Conservation (phyloP, 371 early-diverging fungal genomes). For the Synchytrium microbalum region DNA sequence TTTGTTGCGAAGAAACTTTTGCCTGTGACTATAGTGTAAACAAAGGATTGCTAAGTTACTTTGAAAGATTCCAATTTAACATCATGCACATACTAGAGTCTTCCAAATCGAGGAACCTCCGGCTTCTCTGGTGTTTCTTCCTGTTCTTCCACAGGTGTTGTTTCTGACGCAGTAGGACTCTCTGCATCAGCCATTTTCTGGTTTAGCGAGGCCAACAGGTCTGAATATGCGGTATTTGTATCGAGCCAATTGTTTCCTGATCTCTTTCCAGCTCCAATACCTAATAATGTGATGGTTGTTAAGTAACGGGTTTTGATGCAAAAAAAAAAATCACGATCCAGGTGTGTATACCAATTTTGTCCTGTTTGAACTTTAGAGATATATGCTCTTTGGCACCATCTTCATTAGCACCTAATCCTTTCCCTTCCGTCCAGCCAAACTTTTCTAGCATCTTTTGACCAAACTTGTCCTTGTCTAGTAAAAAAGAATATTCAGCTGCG, state of each 20-base stretch:
- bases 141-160: conserved; percentile 31
- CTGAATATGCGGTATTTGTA: conserved; percentile 78
- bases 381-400: conserved; percentile 73
- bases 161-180: conserved; percentile 7
- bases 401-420: conserved; percentile 83
- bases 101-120: conserved; percentile 23
- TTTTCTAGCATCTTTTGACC: conserved; percentile 86
- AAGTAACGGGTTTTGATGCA: not conserved
- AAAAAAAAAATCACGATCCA: conserved; percentile 4
- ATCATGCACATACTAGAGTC: conserved; percentile 28
- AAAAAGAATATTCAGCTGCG: not conserved
- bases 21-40: conserved; percentile 39
- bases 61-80: conserved; percentile 20
- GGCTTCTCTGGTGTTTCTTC: conserved; percentile 17
- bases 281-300: conserved; percentile 12
- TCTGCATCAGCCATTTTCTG: conserved; percentile 11
- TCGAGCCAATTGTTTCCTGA: conserved; percentile 90
- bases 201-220: conserved; percentile 70
- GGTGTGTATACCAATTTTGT: conserved; percentile 55
- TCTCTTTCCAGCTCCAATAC: conserved; percentile 76
- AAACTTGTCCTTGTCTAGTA: conserved; percentile 64
- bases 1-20: conserved; percentile 65
- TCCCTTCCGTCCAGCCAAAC: conserved; percentile 94
- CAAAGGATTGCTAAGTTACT: conserved; percentile 11
- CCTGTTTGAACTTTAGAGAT: conserved; percentile 68